Conservation (phyloP, 345 rosid genomes). For the Eutrema japonicum region DNA sequence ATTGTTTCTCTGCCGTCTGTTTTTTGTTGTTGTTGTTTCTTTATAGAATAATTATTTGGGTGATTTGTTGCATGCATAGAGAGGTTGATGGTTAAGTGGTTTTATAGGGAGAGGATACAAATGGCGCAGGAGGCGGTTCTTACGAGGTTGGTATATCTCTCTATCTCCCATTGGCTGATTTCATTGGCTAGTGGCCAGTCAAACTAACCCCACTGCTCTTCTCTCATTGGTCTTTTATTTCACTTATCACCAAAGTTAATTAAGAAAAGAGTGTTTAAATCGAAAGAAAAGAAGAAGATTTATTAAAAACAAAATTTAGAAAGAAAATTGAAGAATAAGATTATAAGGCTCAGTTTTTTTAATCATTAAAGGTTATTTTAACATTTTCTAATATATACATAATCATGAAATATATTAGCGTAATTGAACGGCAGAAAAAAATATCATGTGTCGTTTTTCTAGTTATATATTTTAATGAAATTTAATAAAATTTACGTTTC, state of each 20-base stretch:
- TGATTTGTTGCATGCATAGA: slow-evolving; percentile 39
- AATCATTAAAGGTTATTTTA: neutral
- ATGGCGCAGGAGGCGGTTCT: slow-evolving; percentile 48
- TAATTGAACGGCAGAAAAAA: neutral
- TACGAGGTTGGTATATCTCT: slow-evolving; percentile 38
- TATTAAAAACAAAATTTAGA: neutral
- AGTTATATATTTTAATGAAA: neutral
- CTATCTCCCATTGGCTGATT: slow-evolving; percentile 36
- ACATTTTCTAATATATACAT: neutral
- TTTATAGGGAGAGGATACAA: slow-evolving; percentile 43
- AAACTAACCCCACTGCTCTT: slow-evolving; percentile 37
- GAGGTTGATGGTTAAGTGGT: slow-evolving; percentile 36
- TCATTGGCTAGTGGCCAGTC: slow-evolving; percentile 38
- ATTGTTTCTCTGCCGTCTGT: slow-evolving; percentile 41
- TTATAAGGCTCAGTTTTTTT: slow-evolving; percentile 2
- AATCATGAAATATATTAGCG: neutral
- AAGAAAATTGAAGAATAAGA: neutral
- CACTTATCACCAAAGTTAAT: slow-evolving; percentile 10
- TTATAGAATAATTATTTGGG: slow-evolving; percentile 20
- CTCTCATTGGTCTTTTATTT: slow-evolving; percentile 35
- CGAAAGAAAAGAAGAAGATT: neutral
- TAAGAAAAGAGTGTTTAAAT: neutral
- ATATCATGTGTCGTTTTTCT: neutral
- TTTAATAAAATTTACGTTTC: neutral
- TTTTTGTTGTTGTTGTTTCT: slow-evolving; percentile 11